Evolutionary conservation across 208 protist species (phyloP), one percentile per base, ranked within the genome.

Genomic region (Leishmania martiniquensis): DNA sequence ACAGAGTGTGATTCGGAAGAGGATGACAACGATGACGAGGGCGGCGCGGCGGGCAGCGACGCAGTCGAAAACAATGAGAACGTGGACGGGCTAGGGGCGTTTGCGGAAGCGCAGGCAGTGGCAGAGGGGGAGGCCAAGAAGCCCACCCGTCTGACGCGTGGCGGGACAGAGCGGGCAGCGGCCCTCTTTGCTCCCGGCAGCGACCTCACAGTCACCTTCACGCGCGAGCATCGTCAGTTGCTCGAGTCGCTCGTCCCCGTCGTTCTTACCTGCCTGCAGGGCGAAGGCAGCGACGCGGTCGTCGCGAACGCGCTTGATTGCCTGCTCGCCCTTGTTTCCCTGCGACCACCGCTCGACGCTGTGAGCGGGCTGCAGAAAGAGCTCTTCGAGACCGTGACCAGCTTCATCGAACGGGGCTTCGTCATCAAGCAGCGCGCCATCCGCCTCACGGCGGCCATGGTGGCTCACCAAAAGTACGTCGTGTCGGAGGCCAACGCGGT

Each of bases 391-490:
- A 95, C 89, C 37, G 89, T 97, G 65, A 89, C 90, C 29, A 83
- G 80, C 44, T 96, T 95, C 78, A 89, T 98, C 72, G 89, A 84
- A 65, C 92, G 95, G 51, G 93, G 93, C 54, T 93, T 91, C 10
- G 79, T 88, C 15, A 97, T 98, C 83, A 97, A 97, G 80, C 93
- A 95, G 80, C 92, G 92, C 0, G 92, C 93, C 66, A 89, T 98
- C 85, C 93, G 93, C 25, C 91, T 95, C 4, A 90, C 89, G 29
- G 92, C 93, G 3, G 89, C 91, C 6, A 83, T 97, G 59, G 82
- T 98, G 32, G 77, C 86, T 34, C 92, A 97, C 73, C 88, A 93
- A 62, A 79, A 89, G 69, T 96, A 94, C 84, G 74, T 75, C 37
- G 84, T 98, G 25, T 80, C 77, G 22, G 84, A 90, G 44, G 83